Evolutionary conservation across 192 early-diverging fungal genomes (phyloP).

Genomic region (Podochytrium sp.): DNA sequence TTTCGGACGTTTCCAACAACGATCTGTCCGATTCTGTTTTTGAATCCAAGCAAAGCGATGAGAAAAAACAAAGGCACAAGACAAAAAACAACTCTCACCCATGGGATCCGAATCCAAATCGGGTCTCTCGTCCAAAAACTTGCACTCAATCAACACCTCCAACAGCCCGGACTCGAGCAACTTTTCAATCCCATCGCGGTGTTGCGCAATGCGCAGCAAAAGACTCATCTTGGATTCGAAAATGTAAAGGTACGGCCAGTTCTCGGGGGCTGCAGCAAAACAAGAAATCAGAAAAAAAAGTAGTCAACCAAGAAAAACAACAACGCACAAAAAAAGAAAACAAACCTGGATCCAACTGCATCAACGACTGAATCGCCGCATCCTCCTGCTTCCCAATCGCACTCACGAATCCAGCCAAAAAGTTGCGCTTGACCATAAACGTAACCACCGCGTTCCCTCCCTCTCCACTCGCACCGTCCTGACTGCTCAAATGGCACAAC

Average conservation of each 20-base stretch:
- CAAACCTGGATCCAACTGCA: constrained; percentile 39
- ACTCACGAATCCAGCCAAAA: constrained; percentile 50
- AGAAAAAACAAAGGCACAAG: neutral
- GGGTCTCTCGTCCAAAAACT: constrained; percentile 73
- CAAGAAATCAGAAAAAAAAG: too few species aligned
- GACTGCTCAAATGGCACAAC: constrained; percentile 50
- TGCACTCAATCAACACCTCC: constrained; percentile 73
- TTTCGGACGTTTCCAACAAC: constrained; percentile 39
- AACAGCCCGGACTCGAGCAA: constrained; percentile 80
- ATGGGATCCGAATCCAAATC: constrained; percentile 48
- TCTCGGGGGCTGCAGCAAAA: constrained; percentile 17
- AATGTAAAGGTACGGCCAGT: constrained; percentile 60
- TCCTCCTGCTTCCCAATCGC: constrained; percentile 46
- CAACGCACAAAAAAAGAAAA: neutral
- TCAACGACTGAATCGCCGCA: constrained; percentile 34
- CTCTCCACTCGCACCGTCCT: neutral
- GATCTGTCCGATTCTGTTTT: constrained; percentile 11
- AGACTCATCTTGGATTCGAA: constrained; percentile 84
- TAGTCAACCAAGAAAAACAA: too few species aligned
- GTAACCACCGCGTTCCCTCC: constrained; percentile 35
- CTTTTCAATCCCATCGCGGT: constrained; percentile 73
- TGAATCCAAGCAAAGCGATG: neutral
- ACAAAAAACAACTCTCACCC: constrained; percentile 24
- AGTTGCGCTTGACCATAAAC: constrained; percentile 52
- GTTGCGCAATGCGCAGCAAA: constrained; percentile 78